Conservation (phyloP, 2,329 filamentous ascomycete genomes). For the Hortaea werneckii region DNA sequence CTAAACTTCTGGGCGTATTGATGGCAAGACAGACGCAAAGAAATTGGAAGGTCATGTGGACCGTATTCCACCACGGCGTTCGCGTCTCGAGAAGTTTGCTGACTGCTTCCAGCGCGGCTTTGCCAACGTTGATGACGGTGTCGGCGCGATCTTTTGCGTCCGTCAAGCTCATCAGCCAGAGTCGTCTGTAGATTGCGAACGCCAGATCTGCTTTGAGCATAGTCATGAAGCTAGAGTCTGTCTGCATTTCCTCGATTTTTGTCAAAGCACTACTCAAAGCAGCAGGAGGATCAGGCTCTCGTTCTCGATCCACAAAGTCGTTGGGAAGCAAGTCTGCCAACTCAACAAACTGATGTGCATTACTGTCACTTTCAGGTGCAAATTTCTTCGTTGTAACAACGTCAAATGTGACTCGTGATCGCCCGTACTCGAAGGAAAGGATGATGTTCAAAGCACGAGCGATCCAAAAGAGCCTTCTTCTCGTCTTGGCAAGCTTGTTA, state of each 20-base stretch:
- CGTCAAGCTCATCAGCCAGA: constrained; percentile 30
- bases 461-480: constrained; percentile 35
- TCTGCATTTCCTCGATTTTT: constrained; percentile 22
- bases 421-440: constrained; percentile 49
- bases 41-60: constrained; percentile 34
- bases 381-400: constrained; percentile 32
- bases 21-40: constrained; percentile 33
- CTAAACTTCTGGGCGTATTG: constrained; percentile 28
- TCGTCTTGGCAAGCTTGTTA: constrained; percentile 21
- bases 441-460: constrained; percentile 49
- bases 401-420: constrained; percentile 41
- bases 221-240: constrained; percentile 29
- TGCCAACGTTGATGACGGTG: constrained; percentile 27
- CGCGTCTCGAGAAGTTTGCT: constrained; percentile 24
- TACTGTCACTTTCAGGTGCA: constrained; percentile 17
- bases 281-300: constrained; percentile 26
- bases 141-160: constrained; percentile 29
- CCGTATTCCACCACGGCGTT: constrained; percentile 35
- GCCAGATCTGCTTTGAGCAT: constrained; percentile 43
- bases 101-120: constrained; percentile 26
- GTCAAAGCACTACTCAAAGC: constrained; percentile 22
- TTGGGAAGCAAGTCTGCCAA: constrained; percentile 24
- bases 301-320: constrained; percentile 24
- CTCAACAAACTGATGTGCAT: constrained; percentile 24
- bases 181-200: constrained; percentile 38